Evolutionary conservation across 768 basidiomycete genomes (phyloP).

Genomic region (Dentipellis sp.): DNA sequence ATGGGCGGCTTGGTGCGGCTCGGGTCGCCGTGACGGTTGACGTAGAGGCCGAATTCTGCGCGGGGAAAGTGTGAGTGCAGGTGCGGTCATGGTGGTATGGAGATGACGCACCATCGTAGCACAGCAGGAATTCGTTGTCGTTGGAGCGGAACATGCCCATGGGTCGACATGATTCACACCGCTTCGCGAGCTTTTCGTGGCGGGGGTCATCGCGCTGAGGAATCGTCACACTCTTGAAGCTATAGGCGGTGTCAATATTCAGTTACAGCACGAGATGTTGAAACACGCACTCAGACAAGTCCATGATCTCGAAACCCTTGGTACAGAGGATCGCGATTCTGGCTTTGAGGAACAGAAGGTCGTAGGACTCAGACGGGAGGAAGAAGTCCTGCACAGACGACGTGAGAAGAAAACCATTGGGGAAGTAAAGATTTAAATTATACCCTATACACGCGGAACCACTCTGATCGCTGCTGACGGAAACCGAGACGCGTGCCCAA

Average conservation of each 20-base stretch:
- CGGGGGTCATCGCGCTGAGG: constrained; percentile 70
- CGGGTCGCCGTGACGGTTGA: constrained; percentile 86
- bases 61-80: constrained; percentile 1
- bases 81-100: not conserved
- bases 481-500: constrained; percentile 69
- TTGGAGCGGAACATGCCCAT: constrained; percentile 85
- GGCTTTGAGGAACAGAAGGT: constrained; percentile 87
- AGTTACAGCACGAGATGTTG: not conserved
- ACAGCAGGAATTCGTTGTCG: constrained; percentile 83
- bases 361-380: constrained; percentile 84
- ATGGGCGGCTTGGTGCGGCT: constrained; percentile 62
- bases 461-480: constrained; percentile 76
- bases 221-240: constrained; percentile 84
- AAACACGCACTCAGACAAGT: constrained; percentile 70
- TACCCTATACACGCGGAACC: constrained; percentile 88
- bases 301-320: constrained; percentile 97
- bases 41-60: constrained; percentile 84
- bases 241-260: constrained; percentile 20
- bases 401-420: not conserved
- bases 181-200: constrained; percentile 61
- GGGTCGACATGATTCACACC: constrained; percentile 73
- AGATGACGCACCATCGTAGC: constrained; percentile 66
- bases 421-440: constrained; percentile 1
- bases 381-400: constrained; percentile 60
- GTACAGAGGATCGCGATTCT: constrained; percentile 90